Base-by-base conservation (phyloP, 2,329 filamentous ascomycete species). In the Cladosporium colombiae region DNA sequence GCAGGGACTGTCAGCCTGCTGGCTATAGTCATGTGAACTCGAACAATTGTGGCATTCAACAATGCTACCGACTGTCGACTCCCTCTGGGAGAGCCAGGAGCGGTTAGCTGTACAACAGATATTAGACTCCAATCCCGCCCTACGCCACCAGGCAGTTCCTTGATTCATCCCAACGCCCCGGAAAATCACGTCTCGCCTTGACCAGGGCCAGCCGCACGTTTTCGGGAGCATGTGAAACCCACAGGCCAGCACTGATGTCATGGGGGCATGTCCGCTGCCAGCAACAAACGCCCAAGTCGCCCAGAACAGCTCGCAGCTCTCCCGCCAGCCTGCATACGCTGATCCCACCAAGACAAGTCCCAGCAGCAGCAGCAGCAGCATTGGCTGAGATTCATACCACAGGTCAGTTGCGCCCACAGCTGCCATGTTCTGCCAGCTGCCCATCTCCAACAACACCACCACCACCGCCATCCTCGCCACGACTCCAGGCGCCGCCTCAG, bases 221-320 rank as follows among this genome's bases (percentile, higher is more conserved):
- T 29, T 52, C 49, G 49, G 50, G n/a, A 53, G 50, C 50, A 53
- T 53, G 50, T 53, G 50, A 53, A 53, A 53, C 50, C n/a, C 50
- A 53, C 16, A 29, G 13, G 40, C 40, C 40, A 46, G 40, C 40
- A 27, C 23, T 27, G 25, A 53, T 29, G 50, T 57, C 53, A 33
- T 57, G 21, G 29, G 31, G 23, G 52, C 52, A 21, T 29, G 16
- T 6, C 10, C 16, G 13, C 29, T 2, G 27, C 53, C 37, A 33
- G 53, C 18, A 57, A 35, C n/a, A 33, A 35, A 33, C 31, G 53
- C 53, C 7, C 55, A 25, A 18, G 33, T 27, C 55, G 55, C 55
- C 55, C 31, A 37, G 33, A 53, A 29, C 21, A 56, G 53, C 53
- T 35, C 29, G 31, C 55, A 37, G 55, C 55, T 55, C 18, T 31